These are phyloP conservation scores for Ilyonectria destructans DNA, from an alignment of 2,329 filamentous ascomycete species.

Conservation along the genomic window DNA sequence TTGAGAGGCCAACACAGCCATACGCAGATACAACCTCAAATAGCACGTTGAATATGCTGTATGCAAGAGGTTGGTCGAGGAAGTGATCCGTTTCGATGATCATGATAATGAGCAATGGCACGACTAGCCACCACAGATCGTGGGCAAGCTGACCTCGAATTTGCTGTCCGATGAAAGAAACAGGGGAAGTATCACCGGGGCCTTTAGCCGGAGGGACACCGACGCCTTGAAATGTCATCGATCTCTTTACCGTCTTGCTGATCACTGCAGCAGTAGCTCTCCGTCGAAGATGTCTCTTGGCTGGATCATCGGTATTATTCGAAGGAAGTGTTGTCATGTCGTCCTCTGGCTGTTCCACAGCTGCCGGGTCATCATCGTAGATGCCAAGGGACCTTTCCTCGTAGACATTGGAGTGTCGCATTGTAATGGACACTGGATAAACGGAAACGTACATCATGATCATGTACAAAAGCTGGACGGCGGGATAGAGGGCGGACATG, in stretches of 20 bases:
- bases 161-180: constrained; percentile 70
- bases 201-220: constrained; percentile 53
- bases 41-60: constrained; percentile 73
- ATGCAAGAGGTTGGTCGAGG: constrained; percentile 65
- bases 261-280: constrained; percentile 49
- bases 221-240: constrained; percentile 63
- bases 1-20: constrained; percentile 74
- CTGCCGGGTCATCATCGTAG: constrained; percentile 59
- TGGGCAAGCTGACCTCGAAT: constrained; percentile 77
- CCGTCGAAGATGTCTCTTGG: constrained; percentile 39
- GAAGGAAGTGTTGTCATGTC: constrained; percentile 39
- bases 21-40: constrained; percentile 74
- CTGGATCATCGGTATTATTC: constrained; percentile 51
- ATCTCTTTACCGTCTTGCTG: constrained; percentile 55
- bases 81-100: constrained; percentile 74
- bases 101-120: constrained; percentile 73
- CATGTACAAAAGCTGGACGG: constrained; percentile 73
- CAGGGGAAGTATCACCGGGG: constrained; percentile 54
- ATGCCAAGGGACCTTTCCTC: constrained; percentile 79
- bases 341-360: constrained; percentile 45
- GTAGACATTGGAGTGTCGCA: constrained; percentile 81
- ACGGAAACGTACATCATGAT: constrained; percentile 79
- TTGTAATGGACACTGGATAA: constrained; percentile 75
- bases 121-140: constrained; percentile 77
- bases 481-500: constrained; percentile 71